Conservation (phyloP, 2,329 filamentous ascomycete species). For the Tolypocladium nubicola region DNA sequence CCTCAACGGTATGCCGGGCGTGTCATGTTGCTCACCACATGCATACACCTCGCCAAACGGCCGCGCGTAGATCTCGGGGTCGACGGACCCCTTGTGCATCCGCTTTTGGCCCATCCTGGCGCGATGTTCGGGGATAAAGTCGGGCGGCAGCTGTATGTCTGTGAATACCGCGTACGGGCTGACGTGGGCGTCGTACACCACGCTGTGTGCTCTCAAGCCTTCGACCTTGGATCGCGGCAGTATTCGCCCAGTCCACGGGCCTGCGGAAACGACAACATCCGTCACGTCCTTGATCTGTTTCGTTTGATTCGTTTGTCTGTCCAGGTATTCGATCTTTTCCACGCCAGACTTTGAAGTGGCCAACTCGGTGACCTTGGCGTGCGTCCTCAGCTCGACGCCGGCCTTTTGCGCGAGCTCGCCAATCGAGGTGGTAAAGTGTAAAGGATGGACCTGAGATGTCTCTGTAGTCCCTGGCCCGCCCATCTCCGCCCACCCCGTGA, state of each 20-base stretch:
- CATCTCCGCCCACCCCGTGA: slow-evolving; percentile 73
- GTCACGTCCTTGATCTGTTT: slow-evolving; percentile 33
- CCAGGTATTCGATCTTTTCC: slow-evolving; percentile 49
- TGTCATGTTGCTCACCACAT: slow-evolving; percentile 48
- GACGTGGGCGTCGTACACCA: slow-evolving; percentile 54
- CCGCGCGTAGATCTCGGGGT: slow-evolving; percentile 88
- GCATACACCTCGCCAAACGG: slow-evolving; percentile 87
- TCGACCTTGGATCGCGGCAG: slow-evolving; percentile 48
- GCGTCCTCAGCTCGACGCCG: slow-evolving; percentile 57
- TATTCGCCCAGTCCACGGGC: slow-evolving; percentile 52
- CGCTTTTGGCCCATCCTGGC: slow-evolving; percentile 36
- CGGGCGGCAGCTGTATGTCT: slow-evolving; percentile 61
- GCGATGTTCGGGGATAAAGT: slow-evolving; percentile 46
- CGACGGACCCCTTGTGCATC: slow-evolving; percentile 51
- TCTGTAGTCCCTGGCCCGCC: slow-evolving; percentile 55
- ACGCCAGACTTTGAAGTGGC: slow-evolving; percentile 42
- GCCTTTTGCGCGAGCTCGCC: slow-evolving; percentile 61
- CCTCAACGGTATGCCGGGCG: neutral
- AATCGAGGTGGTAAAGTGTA: slow-evolving; percentile 80
- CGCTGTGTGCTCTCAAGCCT: slow-evolving; percentile 52
- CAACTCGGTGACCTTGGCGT: slow-evolving; percentile 58
- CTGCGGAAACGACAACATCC: slow-evolving; percentile 45
- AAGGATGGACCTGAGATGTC: slow-evolving; percentile 90
- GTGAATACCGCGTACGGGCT: slow-evolving; percentile 77
- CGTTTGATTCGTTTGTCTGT: slow-evolving; percentile 29